Percentiles rank a stretch among this genome's conserved stretches.
These are phyloP conservation scores for Geranium rotundifolium DNA, from an alignment of 345 rosid genomes.

Conservation along the genomic window DNA sequence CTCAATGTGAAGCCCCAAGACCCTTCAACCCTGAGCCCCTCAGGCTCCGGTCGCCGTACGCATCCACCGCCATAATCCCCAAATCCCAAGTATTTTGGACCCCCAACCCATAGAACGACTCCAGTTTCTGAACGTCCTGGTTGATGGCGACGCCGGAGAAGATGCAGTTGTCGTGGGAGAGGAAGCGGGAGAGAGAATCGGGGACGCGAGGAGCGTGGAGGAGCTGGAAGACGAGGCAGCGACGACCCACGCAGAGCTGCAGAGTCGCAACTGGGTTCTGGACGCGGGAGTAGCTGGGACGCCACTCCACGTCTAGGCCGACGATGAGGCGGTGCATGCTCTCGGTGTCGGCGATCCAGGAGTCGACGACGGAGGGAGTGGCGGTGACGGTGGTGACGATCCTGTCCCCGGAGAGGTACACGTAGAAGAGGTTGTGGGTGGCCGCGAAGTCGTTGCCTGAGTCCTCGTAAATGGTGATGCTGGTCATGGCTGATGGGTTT, in stretches of 20 bases:
- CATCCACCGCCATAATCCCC: too few species aligned
- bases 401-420: not conserved
- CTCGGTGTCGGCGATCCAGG: not conserved
- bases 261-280: not conserved
- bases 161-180: not conserved
- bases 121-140: too few species aligned
- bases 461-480: too few species aligned
- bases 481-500: too few species aligned
- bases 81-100: too few species aligned
- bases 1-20: not conserved
- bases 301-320: not conserved
- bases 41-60: too few species aligned
- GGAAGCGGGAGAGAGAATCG: not conserved
- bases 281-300: too few species aligned
- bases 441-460: too few species aligned
- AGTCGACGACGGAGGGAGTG: not conserved
- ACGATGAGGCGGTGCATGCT: not conserved
- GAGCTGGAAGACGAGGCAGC: constrained; percentile 4
- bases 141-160: constrained; percentile 1
- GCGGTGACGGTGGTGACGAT: constrained; percentile 1
- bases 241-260: constrained; percentile 1
- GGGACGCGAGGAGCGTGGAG: not conserved
- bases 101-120: too few species aligned
- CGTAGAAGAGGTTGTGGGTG: not conserved
- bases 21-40: too few species aligned